Base-by-base conservation (phyloP, 805 yeast species). In the Saccharomycopsis sp. region DNA sequence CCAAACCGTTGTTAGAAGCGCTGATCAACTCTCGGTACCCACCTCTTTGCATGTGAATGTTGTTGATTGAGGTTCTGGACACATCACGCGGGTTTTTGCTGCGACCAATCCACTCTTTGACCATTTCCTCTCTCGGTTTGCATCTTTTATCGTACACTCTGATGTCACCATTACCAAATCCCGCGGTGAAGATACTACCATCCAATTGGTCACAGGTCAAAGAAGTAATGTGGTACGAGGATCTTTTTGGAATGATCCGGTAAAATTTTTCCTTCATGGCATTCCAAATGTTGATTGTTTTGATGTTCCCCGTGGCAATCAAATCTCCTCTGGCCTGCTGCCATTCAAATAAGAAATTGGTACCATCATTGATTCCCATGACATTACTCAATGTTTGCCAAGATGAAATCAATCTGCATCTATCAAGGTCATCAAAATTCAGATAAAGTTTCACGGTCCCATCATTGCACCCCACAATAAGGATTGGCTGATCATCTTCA, bases 1-100 rank as follows among this genome's bases (percentile, higher is more conserved):
- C 81, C 34, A 68, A 65, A 2, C 98, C 96, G 53, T 84, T 92
- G 0, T 82, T 63, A 6, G 81, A 70, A 0, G 94, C 97, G 48
- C 89, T 77, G 2, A 81, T 80, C 34, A 92, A 68, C 56, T 92
- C 98, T 42, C 98, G 69, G 52, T 76, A 75, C 0, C 98, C 98
- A 29, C 98, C 98, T 52, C 98, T 70, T 64, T 92, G 98, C 94
- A 92, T 81, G 53, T 85, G 95, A 7, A 88, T 77, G 50, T 82
- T 85, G 34, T 77, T 66, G 32, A 89, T 75, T 52, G 85, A 70
- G 2, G 69, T 57, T 33, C 76, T 69, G 20, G 50, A 48, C 20
- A 56, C 58, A n/a, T 34, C 34, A n/a, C 23, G 19, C 16, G 22
- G 34, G 18, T 25, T 18, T 23, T 59, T 58, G n/a, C n/a, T n/a